Conservation (phyloP, 2,329 filamentous ascomycete species). For the Knufia petricola region DNA sequence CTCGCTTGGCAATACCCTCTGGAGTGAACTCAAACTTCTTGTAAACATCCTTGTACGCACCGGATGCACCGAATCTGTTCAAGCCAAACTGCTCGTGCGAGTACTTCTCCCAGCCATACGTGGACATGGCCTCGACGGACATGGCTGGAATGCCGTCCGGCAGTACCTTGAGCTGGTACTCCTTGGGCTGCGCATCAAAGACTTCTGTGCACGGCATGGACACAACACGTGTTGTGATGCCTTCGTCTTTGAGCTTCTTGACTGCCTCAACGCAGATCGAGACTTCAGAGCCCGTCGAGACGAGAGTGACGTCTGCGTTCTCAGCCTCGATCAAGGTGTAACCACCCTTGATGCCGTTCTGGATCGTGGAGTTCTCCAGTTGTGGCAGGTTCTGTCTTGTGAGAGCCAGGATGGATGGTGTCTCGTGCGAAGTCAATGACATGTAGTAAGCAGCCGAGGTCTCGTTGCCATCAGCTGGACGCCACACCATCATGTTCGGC, state of each 20-base stretch:
- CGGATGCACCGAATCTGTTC: conserved; percentile 96
- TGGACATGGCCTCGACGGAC: conserved; percentile 93
- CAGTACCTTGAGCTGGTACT: conserved; percentile 85
- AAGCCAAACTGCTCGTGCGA: conserved; percentile 98
- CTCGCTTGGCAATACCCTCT: conserved; percentile 92
- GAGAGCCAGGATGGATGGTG: conserved; percentile 85
- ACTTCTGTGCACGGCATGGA: conserved; percentile 96
- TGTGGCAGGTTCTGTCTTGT: conserved; percentile 98
- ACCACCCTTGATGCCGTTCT: conserved; percentile 85
- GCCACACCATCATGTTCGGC: conserved; percentile 99
- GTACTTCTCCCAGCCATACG: conserved; percentile 98
- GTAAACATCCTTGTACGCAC: conserved; percentile 97
- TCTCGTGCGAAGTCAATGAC: conserved; percentile 78
- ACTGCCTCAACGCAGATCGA: conserved; percentile 85
- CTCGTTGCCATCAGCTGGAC: conserved; percentile 97
- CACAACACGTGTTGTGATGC: conserved; percentile 79
- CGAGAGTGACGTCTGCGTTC: conserved; percentile 75
- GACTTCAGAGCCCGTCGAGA: conserved; percentile 94
- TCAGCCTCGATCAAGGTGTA: conserved; percentile 81
- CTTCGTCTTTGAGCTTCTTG: conserved; percentile 82
- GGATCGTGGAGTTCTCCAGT: conserved; percentile 85
- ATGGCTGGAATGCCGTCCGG: conserved; percentile 88
- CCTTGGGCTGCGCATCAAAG: conserved; percentile 88
- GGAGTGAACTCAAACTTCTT: conserved; percentile 99
- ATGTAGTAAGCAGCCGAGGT: conserved; percentile 96